Percentiles rank a stretch among this genome's conserved stretches.
phyloP scores from a whole-genome alignment of 192 early-diverging fungal genomes.

The Coemansia guatemalensis region DNA sequence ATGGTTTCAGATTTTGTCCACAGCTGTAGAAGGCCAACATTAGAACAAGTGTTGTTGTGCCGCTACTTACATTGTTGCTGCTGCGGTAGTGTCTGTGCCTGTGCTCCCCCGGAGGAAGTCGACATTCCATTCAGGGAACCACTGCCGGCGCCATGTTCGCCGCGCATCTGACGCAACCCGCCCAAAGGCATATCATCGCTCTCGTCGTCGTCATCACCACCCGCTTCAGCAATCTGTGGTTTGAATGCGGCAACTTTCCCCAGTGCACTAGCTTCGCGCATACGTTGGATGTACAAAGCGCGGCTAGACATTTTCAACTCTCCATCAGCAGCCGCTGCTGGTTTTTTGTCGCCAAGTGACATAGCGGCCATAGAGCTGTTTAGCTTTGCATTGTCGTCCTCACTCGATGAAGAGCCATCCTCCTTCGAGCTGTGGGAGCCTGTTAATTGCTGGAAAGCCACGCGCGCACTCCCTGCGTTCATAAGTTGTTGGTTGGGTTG shows the following conservation, averaged over 20 bases:
- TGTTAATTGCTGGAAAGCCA: neutral
- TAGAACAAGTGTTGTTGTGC: neutral
- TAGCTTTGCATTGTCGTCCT: conserved; percentile 31
- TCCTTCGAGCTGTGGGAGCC: conserved; percentile 30
- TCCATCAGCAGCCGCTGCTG: neutral
- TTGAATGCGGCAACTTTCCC: conserved; percentile 28
- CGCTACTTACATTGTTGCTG: conserved; percentile 6
- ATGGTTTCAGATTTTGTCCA: neutral
- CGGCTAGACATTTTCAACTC: conserved; percentile 27
- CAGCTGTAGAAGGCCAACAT: no score
- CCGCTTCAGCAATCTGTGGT: neutral
- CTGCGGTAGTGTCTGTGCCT: conserved; percentile 4
- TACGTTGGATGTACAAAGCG: conserved; percentile 37
- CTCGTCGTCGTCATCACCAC: conserved; percentile 19
- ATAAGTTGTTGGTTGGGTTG: neutral
- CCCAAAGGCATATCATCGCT: conserved; percentile 38
- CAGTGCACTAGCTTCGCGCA: conserved; percentile 45
- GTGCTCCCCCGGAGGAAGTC: neutral
- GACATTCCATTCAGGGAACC: neutral
- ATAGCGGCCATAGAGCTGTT: conserved; percentile 33
- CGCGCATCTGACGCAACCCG: conserved; percentile 22
- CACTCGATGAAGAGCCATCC: conserved; percentile 29
- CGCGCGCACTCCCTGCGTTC: neutral
- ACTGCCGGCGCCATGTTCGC: neutral
- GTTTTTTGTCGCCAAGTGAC: conserved; percentile 14